Percentiles rank a stretch among this genome's conserved stretches.
These are phyloP conservation scores for Hypoxylon perforatum DNA, from an alignment of 495 filamentous ascomycete genomes.

Conservation along the genomic window DNA sequence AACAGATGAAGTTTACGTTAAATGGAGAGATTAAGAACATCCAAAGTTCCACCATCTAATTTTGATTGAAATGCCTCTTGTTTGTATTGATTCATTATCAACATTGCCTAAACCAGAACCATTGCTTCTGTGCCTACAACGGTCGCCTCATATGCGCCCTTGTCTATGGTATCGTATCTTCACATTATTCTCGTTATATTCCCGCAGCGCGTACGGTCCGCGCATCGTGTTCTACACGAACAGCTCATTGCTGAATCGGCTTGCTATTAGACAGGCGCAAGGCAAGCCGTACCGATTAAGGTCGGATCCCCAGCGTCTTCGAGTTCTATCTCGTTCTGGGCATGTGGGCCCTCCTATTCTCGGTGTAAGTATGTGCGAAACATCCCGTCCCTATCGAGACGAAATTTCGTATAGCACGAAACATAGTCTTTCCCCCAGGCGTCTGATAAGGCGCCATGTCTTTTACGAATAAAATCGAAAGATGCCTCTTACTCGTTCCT, in stretches of 20 bases:
- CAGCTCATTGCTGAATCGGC: slow-evolving; percentile 8
- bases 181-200: slow-evolving; percentile 22
- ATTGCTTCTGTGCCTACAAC: background rate
- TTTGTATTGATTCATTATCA: slow-evolving; percentile 13
- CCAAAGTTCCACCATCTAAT: background rate
- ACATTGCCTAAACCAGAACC: slow-evolving; percentile 15
- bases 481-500: slow-evolving; percentile 34
- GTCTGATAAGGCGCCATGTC: slow-evolving; percentile 11
- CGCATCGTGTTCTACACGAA: slow-evolving; percentile 11
- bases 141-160: slow-evolving; percentile 21
- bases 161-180: slow-evolving; percentile 25
- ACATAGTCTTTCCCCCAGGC: slow-evolving; percentile 5
- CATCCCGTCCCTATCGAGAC: slow-evolving; percentile 5
- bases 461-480: background rate
- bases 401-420: slow-evolving; percentile 10
- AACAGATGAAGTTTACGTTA: slow-evolving; percentile 92
- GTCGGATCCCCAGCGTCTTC: background rate
- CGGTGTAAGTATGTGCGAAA: slow-evolving; percentile 3
- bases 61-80: slow-evolving; percentile 5
- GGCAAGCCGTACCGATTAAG: slow-evolving; percentile 9
- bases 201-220: slow-evolving; percentile 1
- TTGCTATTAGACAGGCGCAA: background rate
- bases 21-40: slow-evolving; percentile 80
- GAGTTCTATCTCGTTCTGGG: slow-evolving; percentile 2
- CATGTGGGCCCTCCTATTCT: background rate